Conservation (phyloP, 441 rosid species). For the Aleurites moluccanus region DNA sequence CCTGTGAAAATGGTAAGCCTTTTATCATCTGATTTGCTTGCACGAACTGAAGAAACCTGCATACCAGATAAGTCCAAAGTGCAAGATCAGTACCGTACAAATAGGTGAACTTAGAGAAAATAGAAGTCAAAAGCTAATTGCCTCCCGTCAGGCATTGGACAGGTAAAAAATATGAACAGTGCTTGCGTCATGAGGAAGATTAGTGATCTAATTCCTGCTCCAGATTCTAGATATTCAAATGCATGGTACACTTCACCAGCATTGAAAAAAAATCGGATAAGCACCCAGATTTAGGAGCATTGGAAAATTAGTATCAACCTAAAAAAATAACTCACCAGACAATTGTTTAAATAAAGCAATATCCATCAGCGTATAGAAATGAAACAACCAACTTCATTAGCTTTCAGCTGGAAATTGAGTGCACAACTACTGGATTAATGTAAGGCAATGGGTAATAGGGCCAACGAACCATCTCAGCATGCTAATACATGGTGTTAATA, state of each 20-base stretch:
- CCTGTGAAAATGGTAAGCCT: slow-evolving; percentile 91
- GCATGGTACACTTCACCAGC: background rate
- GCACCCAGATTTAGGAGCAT: background rate
- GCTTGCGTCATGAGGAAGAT: background rate
- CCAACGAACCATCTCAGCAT: background rate
- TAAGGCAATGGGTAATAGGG: background rate
- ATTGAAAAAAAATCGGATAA: background rate
- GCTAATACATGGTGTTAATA: background rate
- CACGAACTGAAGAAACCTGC: slow-evolving; percentile 91
- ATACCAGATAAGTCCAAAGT: slow-evolving; percentile 16
- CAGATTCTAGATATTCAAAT: background rate
- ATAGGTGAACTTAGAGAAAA: slow-evolving; percentile 4
- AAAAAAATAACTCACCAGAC: background rate
- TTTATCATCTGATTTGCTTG: slow-evolving; percentile 93
- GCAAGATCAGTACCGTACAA: slow-evolving; percentile 16
- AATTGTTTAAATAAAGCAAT: background rate
- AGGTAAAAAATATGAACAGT: background rate
- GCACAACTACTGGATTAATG: background rate
- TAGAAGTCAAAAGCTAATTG: slow-evolving; percentile 8
- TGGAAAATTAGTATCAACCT: background rate
- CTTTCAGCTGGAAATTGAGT: background rate
- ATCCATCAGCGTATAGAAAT: background rate
- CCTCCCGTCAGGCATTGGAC: slow-evolving; percentile 1
- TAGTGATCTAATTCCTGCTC: background rate
- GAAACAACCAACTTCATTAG: background rate